Percentiles rank a stretch among this genome's conserved stretches.
These are phyloP conservation scores for Aspergillus saccharolyticus DNA, from an alignment of 495 filamentous ascomycete genomes.

Conservation along the genomic window DNA sequence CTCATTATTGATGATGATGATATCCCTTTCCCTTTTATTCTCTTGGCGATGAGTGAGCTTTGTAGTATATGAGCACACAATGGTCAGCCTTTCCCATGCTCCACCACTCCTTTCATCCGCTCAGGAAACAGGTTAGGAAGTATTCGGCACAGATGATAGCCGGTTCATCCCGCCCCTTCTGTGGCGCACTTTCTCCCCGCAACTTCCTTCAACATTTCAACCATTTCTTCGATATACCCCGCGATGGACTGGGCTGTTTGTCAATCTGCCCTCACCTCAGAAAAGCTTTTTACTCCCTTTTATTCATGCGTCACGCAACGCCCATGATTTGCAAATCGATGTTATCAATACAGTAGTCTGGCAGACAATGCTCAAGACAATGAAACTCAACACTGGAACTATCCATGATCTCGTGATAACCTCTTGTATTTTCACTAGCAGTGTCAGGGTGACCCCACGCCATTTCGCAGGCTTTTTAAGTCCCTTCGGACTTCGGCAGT, in stretches of 20 bases:
- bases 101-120: not conserved
- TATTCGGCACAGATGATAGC: not conserved
- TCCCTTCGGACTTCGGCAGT: too few relatives aligned
- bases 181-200: not conserved
- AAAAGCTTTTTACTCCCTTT: slow-evolving; percentile 9
- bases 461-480: too few relatives aligned
- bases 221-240: slow-evolving; percentile 9
- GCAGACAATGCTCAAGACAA: not conserved
- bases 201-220: not conserved
- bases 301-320: slow-evolving; percentile 5
- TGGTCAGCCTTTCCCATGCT: not conserved
- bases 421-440: not conserved
- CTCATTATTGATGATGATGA: slow-evolving; percentile 16
- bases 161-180: not conserved
- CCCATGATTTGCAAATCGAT: slow-evolving; percentile 10
- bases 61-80: slow-evolving; percentile 9
- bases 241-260: slow-evolving; percentile 13
- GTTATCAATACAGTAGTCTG: slow-evolving; percentile 12
- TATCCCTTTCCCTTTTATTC: slow-evolving; percentile 17
- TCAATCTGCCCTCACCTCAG: slow-evolving; percentile 9
- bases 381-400: not conserved
- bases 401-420: too few relatives aligned
- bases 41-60: slow-evolving; percentile 6
- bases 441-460: too few relatives aligned
- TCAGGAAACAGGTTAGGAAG: not conserved